Evolutionary conservation across 1,139 yeast species (phyloP), one percentile per base, ranked within the genome.

Genomic region (Hansenula anomala): DNA sequence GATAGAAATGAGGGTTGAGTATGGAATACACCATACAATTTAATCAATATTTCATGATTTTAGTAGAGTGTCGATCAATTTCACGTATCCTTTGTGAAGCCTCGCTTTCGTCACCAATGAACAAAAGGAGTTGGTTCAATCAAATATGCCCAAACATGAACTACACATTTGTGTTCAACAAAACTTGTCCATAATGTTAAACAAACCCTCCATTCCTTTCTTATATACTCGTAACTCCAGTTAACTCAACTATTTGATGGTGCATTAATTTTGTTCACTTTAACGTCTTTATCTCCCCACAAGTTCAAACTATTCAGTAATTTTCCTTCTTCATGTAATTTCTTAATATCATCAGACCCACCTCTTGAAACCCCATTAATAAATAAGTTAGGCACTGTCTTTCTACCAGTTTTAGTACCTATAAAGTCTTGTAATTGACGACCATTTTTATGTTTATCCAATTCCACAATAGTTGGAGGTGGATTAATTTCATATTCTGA

Each of bases 381-480:
- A 37, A 82, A 63, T 16, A 84, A 69, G 51, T 84, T 84, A 23
- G 94, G 94, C 6, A 84, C 94, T 0, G 92, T 83, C 17, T 56
- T 60, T 54, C 92, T 70, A 4, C 83, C 84, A 3, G 85, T 70
- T 36, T 70, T 61, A 36, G 68, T 66, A 12, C 68, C 77, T 40
- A 84, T 67, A 57, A 77, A 78, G 14, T 64, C 70, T 57, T 83
- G 92, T 44, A 84, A 65, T 41, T 70, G 76, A 13, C 61, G 58
- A 2, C 92, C 92, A 53, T 80, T 73, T 35, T 73, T 71, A 58
- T 89, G 95, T 54, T 69, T 71, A 61, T 92, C 97, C 40, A 92
- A 71, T 58, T 92, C 97, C 22, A 90, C 88, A 35, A 86, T 72
- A 12, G 69, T 58, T 6, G 88, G 90, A 30, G 68, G 66, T 3